phyloP scores from a whole-genome alignment of 2,329 filamentous ascomycete species.

The Graphium sp. region DNA sequence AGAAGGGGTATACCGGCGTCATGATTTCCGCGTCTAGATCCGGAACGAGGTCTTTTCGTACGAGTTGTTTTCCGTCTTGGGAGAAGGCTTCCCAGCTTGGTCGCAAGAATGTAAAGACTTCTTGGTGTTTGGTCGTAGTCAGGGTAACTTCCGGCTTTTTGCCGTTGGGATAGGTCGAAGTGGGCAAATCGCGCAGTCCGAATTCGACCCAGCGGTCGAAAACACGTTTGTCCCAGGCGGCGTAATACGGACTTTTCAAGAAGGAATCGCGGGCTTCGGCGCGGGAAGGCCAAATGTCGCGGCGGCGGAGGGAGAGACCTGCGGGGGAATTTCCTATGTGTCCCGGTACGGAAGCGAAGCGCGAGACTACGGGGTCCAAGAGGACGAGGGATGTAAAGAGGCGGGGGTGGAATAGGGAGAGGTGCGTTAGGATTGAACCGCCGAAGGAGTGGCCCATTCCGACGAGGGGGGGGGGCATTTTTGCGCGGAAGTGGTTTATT shows the following conservation, averaged over 20 bases:
- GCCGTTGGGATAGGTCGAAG: slow-evolving; percentile 9
- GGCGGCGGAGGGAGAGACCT: slow-evolving; percentile 49
- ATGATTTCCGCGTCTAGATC: slow-evolving; percentile 24
- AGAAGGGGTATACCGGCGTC: slow-evolving; percentile 29
- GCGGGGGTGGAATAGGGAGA: slow-evolving; percentile 64
- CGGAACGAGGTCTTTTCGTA: slow-evolving; percentile 21
- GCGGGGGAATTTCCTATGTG: slow-evolving; percentile 18
- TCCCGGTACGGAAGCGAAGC: slow-evolving; percentile 14
- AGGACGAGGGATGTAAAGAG: slow-evolving; percentile 61
- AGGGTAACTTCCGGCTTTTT: slow-evolving; percentile 42
- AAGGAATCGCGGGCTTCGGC: slow-evolving; percentile 51
- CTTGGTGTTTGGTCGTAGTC: slow-evolving; percentile 72
- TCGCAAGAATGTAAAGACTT: slow-evolving; percentile 59
- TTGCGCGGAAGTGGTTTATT: slow-evolving; percentile 59
- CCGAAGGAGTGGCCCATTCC: slow-evolving; percentile 87
- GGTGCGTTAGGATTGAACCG: slow-evolving; percentile 52
- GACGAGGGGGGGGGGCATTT: slow-evolving; percentile 57
- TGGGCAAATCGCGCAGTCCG: slow-evolving; percentile 50
- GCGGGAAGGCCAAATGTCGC: slow-evolving; percentile 70
- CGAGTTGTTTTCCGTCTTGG: slow-evolving; percentile 15
- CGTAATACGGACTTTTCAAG: slow-evolving; percentile 51
- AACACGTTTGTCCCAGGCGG: slow-evolving; percentile 61
- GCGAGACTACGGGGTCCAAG: slow-evolving; percentile 67
- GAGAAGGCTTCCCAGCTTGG: slow-evolving; percentile 33
- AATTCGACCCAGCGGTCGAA: slow-evolving; percentile 56